These are phyloP conservation scores for Backusella luteola DNA, from an alignment of 192 early-diverging fungal species.

Conservation along the genomic window DNA sequence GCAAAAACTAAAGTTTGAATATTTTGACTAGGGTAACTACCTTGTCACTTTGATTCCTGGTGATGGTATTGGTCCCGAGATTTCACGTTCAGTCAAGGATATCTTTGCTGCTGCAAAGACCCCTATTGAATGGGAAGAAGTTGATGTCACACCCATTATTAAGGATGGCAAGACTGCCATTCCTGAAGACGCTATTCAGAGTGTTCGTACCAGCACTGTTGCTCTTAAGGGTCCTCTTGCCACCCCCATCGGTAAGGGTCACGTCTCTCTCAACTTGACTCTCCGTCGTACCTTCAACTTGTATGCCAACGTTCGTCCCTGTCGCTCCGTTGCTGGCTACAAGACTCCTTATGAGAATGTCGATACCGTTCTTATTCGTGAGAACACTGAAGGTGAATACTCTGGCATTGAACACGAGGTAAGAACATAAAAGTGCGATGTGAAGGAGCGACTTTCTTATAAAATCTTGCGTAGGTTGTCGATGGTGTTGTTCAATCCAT, in stretches of 20 bases:
- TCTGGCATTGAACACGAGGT: conserved; percentile 96
- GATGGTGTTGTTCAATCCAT: conserved; percentile 98
- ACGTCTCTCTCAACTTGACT: conserved; percentile 92
- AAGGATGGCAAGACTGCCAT: conserved; percentile 92
- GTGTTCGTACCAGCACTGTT: conserved; percentile 94
- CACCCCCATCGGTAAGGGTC: conserved; percentile 98
- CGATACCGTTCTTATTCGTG: conserved; percentile 97
- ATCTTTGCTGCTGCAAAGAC: conserved; percentile 92
- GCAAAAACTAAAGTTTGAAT: background rate
- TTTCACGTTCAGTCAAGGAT: conserved; percentile 86
- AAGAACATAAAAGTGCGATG: background rate
- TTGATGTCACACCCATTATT: conserved; percentile 90
- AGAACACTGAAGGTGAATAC: conserved; percentile 99
- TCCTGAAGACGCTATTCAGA: conserved; percentile 86
- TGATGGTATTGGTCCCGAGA: conserved; percentile 90
- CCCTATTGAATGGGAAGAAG: conserved; percentile 96
- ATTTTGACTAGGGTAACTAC: conserved; percentile 65
- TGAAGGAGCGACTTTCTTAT: background rate
- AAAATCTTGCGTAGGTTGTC: conserved; percentile 56
- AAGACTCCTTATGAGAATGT: conserved; percentile 96
- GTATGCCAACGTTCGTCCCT: conserved; percentile 98
- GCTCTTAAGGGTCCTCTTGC: conserved; percentile 97
- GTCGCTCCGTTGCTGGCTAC: conserved; percentile 95
- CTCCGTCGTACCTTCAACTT: conserved; percentile 94
- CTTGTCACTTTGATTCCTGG: conserved; percentile 89